A percentile compares a stretch with the other conserved stretches of the same genome.
phyloP scores from a whole-genome alignment of 108 stramenopile genomes.

The Skeletonema marinoi region DNA sequence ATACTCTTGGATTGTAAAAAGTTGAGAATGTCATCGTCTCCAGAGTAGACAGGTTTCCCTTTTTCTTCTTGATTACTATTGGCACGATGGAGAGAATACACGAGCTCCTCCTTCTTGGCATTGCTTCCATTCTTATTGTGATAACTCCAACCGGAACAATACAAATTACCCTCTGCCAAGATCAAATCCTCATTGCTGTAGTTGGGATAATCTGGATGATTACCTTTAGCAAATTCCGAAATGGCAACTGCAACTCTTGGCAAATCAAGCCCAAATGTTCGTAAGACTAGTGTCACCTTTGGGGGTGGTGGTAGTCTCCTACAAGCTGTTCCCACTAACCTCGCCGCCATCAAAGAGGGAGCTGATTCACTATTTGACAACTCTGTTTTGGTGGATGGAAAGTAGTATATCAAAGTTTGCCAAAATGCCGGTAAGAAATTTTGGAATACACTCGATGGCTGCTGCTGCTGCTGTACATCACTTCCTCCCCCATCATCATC shows the following conservation, averaged over 20 bases:
- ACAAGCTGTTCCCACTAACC: neutral
- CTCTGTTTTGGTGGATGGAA: constrained; percentile 13
- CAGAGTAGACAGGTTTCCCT: constrained; percentile 45
- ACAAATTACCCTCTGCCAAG: constrained; percentile 41
- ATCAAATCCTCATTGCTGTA: constrained; percentile 57
- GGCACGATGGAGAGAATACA: constrained; percentile 22
- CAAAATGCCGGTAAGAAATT: constrained; percentile 81
- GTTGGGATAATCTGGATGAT: constrained; percentile 71
- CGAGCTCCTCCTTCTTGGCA: constrained; percentile 4
- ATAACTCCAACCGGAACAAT: constrained; percentile 58
- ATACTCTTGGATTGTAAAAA: constrained; percentile 51
- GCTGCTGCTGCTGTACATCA: neutral
- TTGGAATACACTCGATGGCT: constrained; percentile 14
- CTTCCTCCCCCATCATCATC: neutral
- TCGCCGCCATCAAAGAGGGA: no score
- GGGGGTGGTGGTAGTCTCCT: constrained; percentile 16
- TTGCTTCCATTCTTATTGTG: neutral
- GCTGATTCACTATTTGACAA: neutral
- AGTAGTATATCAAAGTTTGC: constrained; percentile 55
- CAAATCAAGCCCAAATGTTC: constrained; percentile 84
- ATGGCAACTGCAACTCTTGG: constrained; percentile 60
- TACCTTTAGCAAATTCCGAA: constrained; percentile 70
- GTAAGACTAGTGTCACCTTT: constrained; percentile 67
- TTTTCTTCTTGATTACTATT: neutral
- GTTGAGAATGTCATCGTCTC: constrained; percentile 69